Conservation (phyloP, 805 yeast genomes). For the Candida coleopterorum region DNA sequence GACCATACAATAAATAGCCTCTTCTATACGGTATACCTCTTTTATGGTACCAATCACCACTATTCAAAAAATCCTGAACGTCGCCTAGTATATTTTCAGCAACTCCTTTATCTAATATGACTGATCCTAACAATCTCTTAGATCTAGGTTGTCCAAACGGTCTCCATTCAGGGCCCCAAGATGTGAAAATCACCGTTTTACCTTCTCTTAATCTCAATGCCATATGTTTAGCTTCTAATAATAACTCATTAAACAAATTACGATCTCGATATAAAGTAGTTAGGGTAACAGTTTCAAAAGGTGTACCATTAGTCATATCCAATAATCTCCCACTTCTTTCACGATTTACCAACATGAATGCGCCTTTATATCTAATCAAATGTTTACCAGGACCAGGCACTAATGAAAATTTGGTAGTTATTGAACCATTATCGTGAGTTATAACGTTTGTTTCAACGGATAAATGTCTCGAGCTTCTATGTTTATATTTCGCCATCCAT, state of each 20-base stretch:
- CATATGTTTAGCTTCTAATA: slow-evolving; percentile 77
- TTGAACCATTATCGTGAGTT: slow-evolving; percentile 91
- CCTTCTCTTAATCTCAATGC: slow-evolving; percentile 86
- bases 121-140: slow-evolving; percentile 80
- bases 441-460: slow-evolving; percentile 83
- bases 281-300: slow-evolving; percentile 92
- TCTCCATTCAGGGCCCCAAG: slow-evolving; percentile 99
- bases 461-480: slow-evolving; percentile 73
- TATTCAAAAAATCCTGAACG: slow-evolving; percentile 70
- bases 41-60: slow-evolving; percentile 89
- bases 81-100: slow-evolving; percentile 63
- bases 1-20: slow-evolving; percentile 91
- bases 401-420: slow-evolving; percentile 77
- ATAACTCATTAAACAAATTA: slow-evolving; percentile 58
- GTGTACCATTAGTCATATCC: slow-evolving; percentile 87
- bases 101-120: slow-evolving; percentile 74
- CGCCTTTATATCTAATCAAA: slow-evolving; percentile 77
- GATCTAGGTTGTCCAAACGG: slow-evolving; percentile 95
- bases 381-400: slow-evolving; percentile 99
- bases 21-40: slow-evolving; percentile 97
- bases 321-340: slow-evolving; percentile 87
- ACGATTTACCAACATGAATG: slow-evolving; percentile 81
- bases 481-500: slow-evolving; percentile 88
- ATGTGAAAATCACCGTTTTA: slow-evolving; percentile 86
- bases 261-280: slow-evolving; percentile 87